Percentiles rank a stretch among this genome's conserved stretches.
Evolutionary conservation across 2,329 filamentous ascomycete species (phyloP).

Genomic region (Colletotrichum siamense): DNA sequence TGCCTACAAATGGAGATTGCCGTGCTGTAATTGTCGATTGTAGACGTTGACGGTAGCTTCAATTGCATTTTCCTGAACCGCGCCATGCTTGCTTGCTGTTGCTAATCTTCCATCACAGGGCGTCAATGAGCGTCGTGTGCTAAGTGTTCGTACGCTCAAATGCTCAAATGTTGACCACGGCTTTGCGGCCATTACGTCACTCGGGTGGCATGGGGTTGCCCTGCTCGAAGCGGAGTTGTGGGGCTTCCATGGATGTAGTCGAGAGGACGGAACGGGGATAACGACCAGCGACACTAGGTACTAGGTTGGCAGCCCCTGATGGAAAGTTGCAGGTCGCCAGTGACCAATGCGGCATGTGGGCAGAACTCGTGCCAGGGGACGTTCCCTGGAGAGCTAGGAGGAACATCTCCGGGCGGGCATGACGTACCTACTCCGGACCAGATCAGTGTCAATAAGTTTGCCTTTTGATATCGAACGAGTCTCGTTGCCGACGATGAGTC

Average conservation of each 20-base stretch:
- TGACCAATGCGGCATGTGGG: neutral
- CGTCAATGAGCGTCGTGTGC: neutral
- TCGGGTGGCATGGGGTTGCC: neutral
- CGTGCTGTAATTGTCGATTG: neutral
- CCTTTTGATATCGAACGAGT: neutral
- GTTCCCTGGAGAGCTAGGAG: neutral
- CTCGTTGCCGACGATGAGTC: neutral
- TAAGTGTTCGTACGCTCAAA: neutral
- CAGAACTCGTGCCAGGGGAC: neutral
- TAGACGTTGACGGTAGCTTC: neutral
- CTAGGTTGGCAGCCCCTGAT: neutral
- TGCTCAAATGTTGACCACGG: neutral
- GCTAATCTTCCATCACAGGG: neutral
- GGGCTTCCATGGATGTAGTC: neutral
- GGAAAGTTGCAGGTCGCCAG: neutral
- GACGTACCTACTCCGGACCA: neutral
- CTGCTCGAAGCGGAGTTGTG: neutral
- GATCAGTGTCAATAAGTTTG: neutral
- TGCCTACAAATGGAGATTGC: neutral
- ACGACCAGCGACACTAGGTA: neutral
- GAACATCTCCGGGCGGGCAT: neutral
- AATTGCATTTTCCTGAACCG: neutral
- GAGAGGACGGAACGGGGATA: neutral
- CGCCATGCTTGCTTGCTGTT: neutral
- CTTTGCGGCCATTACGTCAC: constrained; percentile 6